Evolutionary conservation across 768 basidiomycete genomes (phyloP).

Genomic region (Lyophyllum decastes): DNA sequence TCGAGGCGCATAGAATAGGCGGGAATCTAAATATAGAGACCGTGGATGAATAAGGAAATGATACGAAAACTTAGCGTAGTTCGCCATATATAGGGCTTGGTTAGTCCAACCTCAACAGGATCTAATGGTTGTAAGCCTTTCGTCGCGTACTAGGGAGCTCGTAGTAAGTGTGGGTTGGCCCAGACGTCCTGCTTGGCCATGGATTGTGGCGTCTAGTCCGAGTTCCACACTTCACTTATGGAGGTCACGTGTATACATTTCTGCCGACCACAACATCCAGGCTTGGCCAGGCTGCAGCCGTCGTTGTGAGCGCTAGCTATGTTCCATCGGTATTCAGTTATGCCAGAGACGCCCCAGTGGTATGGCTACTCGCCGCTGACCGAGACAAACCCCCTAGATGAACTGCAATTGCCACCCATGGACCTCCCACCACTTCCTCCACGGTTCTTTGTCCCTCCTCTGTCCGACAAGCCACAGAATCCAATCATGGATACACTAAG

Average conservation of each 20-base stretch:
- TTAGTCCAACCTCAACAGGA: no score
- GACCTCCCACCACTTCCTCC: slow-evolving; percentile 35
- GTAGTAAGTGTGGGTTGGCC: no score
- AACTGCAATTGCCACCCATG: slow-evolving; percentile 23
- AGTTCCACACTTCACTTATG: background rate
- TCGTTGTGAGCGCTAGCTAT: background rate
- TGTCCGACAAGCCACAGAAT: slow-evolving; percentile 76
- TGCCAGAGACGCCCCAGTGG: background rate
- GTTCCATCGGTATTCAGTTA: slow-evolving; percentile 5
- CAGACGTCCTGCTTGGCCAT: no score
- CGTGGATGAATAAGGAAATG: no score
- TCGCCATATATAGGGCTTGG: no score
- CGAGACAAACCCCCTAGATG: slow-evolving; percentile 18
- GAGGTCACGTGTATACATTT: background rate
- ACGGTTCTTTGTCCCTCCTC: slow-evolving; percentile 61
- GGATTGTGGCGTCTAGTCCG: no score
- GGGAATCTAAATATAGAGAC: no score
- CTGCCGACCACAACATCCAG: no score
- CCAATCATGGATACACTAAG: slow-evolving; percentile 68
- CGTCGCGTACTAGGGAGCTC: no score
- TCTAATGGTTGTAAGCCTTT: no score
- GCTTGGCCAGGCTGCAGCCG: background rate
- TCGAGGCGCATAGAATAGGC: no score
- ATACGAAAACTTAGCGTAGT: no score
- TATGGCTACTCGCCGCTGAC: slow-evolving; percentile 7